Evolutionary conservation across 805 yeast species (phyloP).

Genomic region (Monosporozyma servazzii): DNA sequence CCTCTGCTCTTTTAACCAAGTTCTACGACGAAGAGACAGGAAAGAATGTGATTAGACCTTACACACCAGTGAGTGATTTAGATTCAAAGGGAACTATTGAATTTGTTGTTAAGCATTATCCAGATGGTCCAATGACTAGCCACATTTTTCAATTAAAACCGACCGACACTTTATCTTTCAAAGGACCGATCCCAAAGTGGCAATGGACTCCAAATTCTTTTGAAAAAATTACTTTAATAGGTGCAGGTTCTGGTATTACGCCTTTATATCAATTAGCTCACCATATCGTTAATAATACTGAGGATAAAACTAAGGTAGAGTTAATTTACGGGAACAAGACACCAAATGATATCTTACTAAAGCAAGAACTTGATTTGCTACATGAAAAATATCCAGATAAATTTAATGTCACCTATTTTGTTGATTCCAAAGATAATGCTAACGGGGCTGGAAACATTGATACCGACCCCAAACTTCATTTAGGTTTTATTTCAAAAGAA

Average conservation of each 20-base stretch:
- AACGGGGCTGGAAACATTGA: not conserved
- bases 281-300: slow-evolving; percentile 67
- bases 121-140: slow-evolving; percentile 72
- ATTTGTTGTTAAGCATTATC: slow-evolving; percentile 76
- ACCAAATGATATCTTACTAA: slow-evolving; percentile 72
- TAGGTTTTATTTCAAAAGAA: slow-evolving; percentile 75
- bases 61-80: slow-evolving; percentile 75
- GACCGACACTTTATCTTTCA: slow-evolving; percentile 78
- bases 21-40: slow-evolving; percentile 70
- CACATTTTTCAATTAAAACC: slow-evolving; percentile 63
- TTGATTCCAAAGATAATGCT: slow-evolving; percentile 45
- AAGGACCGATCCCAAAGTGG: slow-evolving; percentile 92
- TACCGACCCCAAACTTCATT: slow-evolving; percentile 17
- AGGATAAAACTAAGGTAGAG: slow-evolving; percentile 81
- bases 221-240: slow-evolving; percentile 70
- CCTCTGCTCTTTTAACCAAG: slow-evolving; percentile 76
- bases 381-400: slow-evolving; percentile 60
- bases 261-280: slow-evolving; percentile 85
- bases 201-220: slow-evolving; percentile 81
- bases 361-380: slow-evolving; percentile 58
- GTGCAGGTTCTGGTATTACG: slow-evolving; percentile 96
- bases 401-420: slow-evolving; percentile 68
- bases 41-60: slow-evolving; percentile 74
- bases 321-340: slow-evolving; percentile 74
- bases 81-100: slow-evolving; percentile 66